These are phyloP conservation scores for Sporothrix protearum DNA, from an alignment of 2,329 filamentous ascomycete species.

Conservation along the genomic window DNA sequence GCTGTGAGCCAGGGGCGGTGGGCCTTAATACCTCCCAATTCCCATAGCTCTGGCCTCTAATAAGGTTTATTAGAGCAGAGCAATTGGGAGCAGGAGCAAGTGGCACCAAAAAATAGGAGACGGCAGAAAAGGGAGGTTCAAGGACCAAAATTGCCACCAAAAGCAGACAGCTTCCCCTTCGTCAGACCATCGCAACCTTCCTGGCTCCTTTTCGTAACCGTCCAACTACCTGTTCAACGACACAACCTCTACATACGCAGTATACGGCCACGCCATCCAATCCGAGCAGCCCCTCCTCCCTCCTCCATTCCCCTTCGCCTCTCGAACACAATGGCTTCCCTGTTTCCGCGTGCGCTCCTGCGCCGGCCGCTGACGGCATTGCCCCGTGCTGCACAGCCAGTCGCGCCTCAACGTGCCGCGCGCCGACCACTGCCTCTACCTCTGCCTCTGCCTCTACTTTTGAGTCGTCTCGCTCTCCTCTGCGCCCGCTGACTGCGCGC, in stretches of 20 bases:
- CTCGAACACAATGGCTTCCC: slow-evolving; percentile 17
- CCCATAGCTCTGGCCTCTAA: not conserved
- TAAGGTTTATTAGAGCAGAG: not conserved
- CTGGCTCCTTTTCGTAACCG: not conserved
- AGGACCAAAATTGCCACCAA: slow-evolving; percentile 8
- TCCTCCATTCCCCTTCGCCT: not conserved
- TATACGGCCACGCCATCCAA: not conserved
- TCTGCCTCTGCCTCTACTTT: not conserved
- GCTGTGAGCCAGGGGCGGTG: not conserved
- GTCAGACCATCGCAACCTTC: not conserved
- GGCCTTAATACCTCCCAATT: slow-evolving; percentile 1
- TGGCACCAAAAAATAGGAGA: slow-evolving; percentile 6
- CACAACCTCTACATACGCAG: not conserved
- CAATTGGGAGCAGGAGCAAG: not conserved
- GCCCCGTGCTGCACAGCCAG: not conserved
- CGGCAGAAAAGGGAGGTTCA: not conserved
- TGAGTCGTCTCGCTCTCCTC: not conserved
- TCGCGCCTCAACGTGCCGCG: not conserved
- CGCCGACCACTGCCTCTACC: not conserved
- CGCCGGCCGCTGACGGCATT: slow-evolving; percentile 17
- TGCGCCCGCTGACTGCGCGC: not conserved
- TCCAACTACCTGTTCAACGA: not conserved
- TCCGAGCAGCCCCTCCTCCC: not conserved
- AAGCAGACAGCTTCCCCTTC: not conserved
- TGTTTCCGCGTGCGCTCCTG: slow-evolving; percentile 21